These are phyloP conservation scores for Alternaria sp. DNA, from an alignment of 2,329 filamentous ascomycete genomes.

Conservation along the genomic window DNA sequence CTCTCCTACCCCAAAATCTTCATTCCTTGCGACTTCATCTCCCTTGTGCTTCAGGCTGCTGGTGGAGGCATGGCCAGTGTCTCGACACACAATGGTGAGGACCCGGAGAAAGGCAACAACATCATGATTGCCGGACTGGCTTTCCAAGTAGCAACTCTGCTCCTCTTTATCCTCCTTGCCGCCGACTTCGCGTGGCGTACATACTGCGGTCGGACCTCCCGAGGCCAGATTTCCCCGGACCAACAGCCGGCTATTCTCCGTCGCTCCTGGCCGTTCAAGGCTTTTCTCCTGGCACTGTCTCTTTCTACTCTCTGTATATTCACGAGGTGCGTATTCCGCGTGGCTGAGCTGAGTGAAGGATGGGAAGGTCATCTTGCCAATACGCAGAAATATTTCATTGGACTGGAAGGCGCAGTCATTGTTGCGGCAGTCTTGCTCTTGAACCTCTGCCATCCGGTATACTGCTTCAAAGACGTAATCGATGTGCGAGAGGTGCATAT, in stretches of 20 bases:
- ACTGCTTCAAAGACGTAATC: constrained; percentile 48
- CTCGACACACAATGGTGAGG: constrained; percentile 38
- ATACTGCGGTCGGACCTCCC: constrained; percentile 22
- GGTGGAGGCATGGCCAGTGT: constrained; percentile 55
- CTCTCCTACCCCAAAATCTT: constrained; percentile 60
- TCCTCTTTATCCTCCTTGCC: constrained; percentile 53
- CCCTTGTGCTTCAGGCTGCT: constrained; percentile 55
- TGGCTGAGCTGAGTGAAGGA: constrained; percentile 70
- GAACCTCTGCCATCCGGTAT: constrained; percentile 48
- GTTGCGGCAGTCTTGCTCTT: constrained; percentile 43
- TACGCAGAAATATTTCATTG: constrained; percentile 51
- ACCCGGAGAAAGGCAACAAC: constrained; percentile 51
- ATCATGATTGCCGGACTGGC: constrained; percentile 58
- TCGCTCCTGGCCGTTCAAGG: constrained; percentile 57
- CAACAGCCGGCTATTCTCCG: constrained; percentile 36
- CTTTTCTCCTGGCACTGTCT: constrained; percentile 64
- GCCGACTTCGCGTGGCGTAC: constrained; percentile 52
- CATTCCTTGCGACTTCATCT: constrained; percentile 59
- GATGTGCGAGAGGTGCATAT: constrained; percentile 15
- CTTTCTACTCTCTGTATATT: constrained; percentile 71
- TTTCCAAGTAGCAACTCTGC: constrained; percentile 56
- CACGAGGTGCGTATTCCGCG: constrained; percentile 70
- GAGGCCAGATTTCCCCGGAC: constrained; percentile 34
- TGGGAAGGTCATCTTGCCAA: constrained; percentile 68
- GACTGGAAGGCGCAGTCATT: constrained; percentile 48